Evolutionary conservation across 495 filamentous ascomycete species (phyloP), one percentile per base, ranked within the genome.

Genomic region (Niebla homalea): DNA sequence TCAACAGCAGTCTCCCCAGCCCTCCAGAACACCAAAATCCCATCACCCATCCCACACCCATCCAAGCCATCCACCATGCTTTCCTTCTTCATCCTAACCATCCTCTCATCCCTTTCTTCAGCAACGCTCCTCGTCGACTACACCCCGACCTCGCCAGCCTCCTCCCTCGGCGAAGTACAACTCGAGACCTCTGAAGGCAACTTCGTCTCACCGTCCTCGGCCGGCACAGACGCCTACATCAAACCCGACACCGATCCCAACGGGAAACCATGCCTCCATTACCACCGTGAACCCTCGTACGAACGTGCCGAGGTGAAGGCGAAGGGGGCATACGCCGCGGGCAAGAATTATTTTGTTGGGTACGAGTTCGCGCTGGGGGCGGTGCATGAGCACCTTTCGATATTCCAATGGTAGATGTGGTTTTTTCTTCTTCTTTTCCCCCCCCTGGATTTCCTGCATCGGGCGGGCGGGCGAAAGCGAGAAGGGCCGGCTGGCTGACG

Each of bases 341-440:
- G 54, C 19, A 57, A 61, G 42, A 66, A 60, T 4, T 65, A 65
- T 47, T 66, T 56, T 44, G 57, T 65, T n/a, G 63, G 63, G 1
- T 65, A 65, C 44, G 47, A 63, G 22, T 65, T 65, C 41, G 47
- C 48, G 3, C 46, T 65, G 29, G 46, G 35, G 5, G 50, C 54
- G n/a, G 48, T 52, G 2, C 43, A 55, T 18, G 51, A 65, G 6
- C 49, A 48, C 3, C 39, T 65, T 37, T 53, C 58, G 2, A 51
- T 65, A 22, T 65, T 65, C 36, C 62, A 65, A 52, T 65, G 63
- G 63, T 59, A 50, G 36, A 38, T 50, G 10, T 23, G 22, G 22
- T 50, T 29, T 4, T 3, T 1, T 37, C 14, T 12, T 12, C 29
- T 8, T 32, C 14, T 32, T 12, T 32, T 32, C 1, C 6, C 7